Evolutionary conservation across 169 alveolate species (phyloP).

Genomic region (Eimeria sp.): DNA sequence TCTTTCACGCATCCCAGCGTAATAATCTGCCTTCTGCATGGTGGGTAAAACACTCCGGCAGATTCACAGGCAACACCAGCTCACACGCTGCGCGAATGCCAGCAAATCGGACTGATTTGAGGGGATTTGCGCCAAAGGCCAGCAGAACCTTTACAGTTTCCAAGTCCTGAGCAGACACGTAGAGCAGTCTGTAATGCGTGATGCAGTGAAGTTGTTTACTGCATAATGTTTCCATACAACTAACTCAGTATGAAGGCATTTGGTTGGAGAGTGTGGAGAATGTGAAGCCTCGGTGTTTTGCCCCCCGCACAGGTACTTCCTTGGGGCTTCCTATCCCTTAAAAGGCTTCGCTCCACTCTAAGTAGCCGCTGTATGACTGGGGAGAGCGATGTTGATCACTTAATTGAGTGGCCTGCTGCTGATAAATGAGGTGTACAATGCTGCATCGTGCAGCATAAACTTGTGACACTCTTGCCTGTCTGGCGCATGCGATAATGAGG

Average conservation of each 20-base stretch:
- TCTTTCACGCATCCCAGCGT: not conserved
- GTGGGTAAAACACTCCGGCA: not conserved
- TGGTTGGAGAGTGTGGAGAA: not conserved
- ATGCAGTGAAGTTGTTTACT: not conserved
- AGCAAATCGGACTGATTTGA: conserved; percentile 25
- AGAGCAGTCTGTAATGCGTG: not conserved
- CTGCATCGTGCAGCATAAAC: not conserved
- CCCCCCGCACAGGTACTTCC: not conserved
- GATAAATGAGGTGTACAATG: not conserved
- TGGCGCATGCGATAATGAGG: conserved; percentile 40
- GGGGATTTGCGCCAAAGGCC: conserved; percentile 53
- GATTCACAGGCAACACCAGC: not conserved
- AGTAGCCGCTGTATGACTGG: not conserved
- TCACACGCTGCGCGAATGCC: conserved; percentile 26
- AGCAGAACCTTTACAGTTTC: conserved; percentile 34
- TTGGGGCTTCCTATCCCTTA: not conserved
- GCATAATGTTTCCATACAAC: not conserved
- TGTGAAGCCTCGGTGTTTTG: not conserved
- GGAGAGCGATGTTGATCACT: not conserved
- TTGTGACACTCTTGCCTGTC: conserved; percentile 1
- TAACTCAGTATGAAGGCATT: not conserved
- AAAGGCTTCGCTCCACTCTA: not conserved
- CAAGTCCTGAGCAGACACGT: conserved; percentile 8
- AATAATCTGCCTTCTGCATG: not conserved
- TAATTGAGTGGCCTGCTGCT: not conserved